Evolutionary conservation across 192 early-diverging fungal genomes (phyloP).

Genomic region (Allomyces macrogynus): DNA sequence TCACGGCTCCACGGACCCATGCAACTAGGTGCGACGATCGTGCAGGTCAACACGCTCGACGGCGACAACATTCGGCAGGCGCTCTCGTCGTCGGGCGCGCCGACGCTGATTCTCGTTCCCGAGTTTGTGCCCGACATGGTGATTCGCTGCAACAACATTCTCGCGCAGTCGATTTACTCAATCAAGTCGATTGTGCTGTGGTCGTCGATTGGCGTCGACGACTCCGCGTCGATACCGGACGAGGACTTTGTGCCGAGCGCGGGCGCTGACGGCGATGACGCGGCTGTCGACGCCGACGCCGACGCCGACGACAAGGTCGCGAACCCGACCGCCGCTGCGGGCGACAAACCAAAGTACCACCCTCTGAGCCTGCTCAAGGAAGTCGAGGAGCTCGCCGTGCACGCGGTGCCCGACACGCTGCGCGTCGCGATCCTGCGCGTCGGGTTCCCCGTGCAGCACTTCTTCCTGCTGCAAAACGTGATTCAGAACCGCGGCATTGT

Average conservation of each 20-base stretch:
- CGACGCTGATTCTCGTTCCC: not conserved
- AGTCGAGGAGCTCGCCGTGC: not conserved
- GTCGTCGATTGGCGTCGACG: not conserved
- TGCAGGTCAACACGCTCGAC: not conserved
- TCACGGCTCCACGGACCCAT: no score
- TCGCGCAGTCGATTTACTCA: not conserved
- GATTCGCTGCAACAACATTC: not conserved
- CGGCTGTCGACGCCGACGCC: not conserved
- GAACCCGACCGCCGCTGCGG: no score
- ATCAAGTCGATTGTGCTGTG: not conserved
- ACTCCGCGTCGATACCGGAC: not conserved
- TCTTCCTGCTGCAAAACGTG: not conserved
- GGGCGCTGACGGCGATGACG: no score
- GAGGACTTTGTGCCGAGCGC: not conserved
- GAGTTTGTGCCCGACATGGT: not conserved
- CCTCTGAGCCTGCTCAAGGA: not conserved
- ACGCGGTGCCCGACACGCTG: not conserved
- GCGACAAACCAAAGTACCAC: not conserved
- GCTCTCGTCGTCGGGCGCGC: not conserved
- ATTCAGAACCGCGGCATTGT: not conserved
- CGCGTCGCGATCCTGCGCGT: not conserved
- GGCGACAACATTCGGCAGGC: not conserved
- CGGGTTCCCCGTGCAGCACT: not conserved
- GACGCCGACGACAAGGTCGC: not conserved
- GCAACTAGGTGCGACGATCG: no score